A percentile compares a stretch with the other conserved stretches of the same genome.
These are phyloP conservation scores for Pleomassaria siparia DNA, from an alignment of 2,329 filamentous ascomycete species.

Conservation along the genomic window DNA sequence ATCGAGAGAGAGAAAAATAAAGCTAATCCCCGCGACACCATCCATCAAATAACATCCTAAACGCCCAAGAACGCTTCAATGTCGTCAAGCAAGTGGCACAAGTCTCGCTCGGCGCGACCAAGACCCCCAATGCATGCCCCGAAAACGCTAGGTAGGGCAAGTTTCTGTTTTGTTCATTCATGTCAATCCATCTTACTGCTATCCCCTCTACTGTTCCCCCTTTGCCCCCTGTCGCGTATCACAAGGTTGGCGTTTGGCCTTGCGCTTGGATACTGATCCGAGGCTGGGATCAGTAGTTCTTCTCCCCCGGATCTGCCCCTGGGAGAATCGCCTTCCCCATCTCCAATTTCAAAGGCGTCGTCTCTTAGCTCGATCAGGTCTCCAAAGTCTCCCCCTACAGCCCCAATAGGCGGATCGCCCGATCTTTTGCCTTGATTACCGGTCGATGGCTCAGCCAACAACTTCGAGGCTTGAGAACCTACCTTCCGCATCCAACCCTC, in stretches of 20 bases:
- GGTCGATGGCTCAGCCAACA: conserved; percentile 36
- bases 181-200: conserved; percentile 34
- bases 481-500: conserved; percentile 90
- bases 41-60: not conserved
- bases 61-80: conserved; percentile 1
- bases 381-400: conserved; percentile 51
- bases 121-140: conserved; percentile 2
- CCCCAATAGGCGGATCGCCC: conserved; percentile 41
- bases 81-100: not conserved
- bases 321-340: conserved; percentile 26
- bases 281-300: conserved; percentile 16
- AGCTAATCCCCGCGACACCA: not conserved
- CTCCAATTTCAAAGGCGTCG: conserved; percentile 55
- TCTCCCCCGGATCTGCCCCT: conserved; percentile 26
- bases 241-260: conserved; percentile 33
- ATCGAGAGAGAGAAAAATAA: not conserved
- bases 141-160: conserved; percentile 2
- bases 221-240: conserved; percentile 30
- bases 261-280: conserved; percentile 35
- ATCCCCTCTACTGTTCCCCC: conserved; percentile 20
- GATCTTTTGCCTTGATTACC: conserved; percentile 31
- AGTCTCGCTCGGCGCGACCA: not conserved
- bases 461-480: conserved; percentile 60
- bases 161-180: not conserved
- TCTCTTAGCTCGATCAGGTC: conserved; percentile 71